These are phyloP conservation scores for Puccinia coronata DNA, from an alignment of 1,284 basidiomycete genomes.

Conservation along the genomic window DNA sequence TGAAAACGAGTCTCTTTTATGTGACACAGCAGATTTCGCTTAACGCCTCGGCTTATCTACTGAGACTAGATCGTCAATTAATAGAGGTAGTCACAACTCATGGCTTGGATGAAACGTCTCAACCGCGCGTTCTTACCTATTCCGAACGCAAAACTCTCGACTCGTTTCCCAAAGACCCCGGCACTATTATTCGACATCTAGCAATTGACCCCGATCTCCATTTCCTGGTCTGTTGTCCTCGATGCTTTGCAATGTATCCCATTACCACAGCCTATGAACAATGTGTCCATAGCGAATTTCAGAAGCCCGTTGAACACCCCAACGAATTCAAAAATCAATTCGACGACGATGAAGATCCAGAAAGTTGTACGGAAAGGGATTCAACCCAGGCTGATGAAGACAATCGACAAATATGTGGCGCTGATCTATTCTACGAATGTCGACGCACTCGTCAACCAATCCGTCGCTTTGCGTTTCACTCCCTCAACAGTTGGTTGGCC, in stretches of 20 bases:
- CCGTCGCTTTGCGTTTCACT: constrained; percentile 1
- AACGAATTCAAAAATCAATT: background rate
- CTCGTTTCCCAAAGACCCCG: background rate
- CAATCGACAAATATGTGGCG: background rate
- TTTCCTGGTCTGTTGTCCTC: background rate
- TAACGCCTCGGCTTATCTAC: background rate
- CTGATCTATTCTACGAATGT: background rate
- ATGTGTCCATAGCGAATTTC: background rate
- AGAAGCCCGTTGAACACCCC: background rate
- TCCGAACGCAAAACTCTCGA: background rate
- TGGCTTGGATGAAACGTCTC: background rate
- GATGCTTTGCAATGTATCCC: constrained; percentile 35
- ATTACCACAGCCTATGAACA: background rate
- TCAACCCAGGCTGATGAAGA: background rate
- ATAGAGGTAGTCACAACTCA: background rate
- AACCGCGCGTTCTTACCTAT: background rate
- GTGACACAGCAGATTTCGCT: background rate
- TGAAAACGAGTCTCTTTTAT: background rate
- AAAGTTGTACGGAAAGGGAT: background rate
- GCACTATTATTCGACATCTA: background rate
- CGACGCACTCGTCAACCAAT: background rate
- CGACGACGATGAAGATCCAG: background rate
- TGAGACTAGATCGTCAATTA: background rate
- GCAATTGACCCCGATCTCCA: background rate
- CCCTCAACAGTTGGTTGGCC: constrained; percentile 26